Percentiles rank a stretch among this genome's conserved stretches.
Evolutionary conservation across 305 asterid genomes (phyloP).

Genomic region (Stenogyne calaminthoides): DNA sequence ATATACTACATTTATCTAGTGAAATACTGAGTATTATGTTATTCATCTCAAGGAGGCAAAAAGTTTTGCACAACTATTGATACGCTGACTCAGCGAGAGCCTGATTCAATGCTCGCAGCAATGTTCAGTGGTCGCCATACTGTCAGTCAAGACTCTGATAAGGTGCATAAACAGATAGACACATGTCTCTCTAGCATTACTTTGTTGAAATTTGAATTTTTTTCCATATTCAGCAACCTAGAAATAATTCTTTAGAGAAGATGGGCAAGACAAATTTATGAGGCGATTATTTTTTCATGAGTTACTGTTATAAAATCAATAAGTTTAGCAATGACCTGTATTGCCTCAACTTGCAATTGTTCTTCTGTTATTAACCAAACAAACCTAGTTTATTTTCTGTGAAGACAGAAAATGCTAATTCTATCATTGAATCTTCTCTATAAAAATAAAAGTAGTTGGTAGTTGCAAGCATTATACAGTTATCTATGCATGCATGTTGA

Average conservation of each 20-base stretch:
- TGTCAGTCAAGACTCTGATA: slow-evolving; percentile 63
- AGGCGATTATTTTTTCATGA: neutral
- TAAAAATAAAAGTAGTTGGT: neutral
- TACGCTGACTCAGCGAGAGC: slow-evolving; percentile 87
- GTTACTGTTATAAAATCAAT: neutral
- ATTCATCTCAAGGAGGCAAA: slow-evolving; percentile 64
- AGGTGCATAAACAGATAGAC: slow-evolving; percentile 48
- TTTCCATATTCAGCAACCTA: neutral
- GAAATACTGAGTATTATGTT: slow-evolving; percentile 20
- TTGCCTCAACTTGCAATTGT: neutral
- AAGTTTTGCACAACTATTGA: slow-evolving; percentile 83
- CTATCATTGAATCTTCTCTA: slow-evolving; percentile 4
- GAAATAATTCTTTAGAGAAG: slow-evolving; percentile 1
- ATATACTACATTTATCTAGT: slow-evolving; percentile 2
- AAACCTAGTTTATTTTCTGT: neutral
- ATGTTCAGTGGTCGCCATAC: slow-evolving; percentile 98
- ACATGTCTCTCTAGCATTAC: neutral
- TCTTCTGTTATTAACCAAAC: neutral
- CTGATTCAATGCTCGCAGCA: slow-evolving; percentile 95
- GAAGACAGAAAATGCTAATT: slow-evolving; percentile 10
- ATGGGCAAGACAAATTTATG: neutral
- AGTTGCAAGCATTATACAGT: slow-evolving; percentile 17
- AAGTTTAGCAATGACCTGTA: neutral
- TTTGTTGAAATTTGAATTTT: neutral
- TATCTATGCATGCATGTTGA: slow-evolving; percentile 13